Evolutionary conservation across 2,329 filamentous ascomycete genomes (phyloP).

Genomic region (Hymenoscyphus scutula): DNA sequence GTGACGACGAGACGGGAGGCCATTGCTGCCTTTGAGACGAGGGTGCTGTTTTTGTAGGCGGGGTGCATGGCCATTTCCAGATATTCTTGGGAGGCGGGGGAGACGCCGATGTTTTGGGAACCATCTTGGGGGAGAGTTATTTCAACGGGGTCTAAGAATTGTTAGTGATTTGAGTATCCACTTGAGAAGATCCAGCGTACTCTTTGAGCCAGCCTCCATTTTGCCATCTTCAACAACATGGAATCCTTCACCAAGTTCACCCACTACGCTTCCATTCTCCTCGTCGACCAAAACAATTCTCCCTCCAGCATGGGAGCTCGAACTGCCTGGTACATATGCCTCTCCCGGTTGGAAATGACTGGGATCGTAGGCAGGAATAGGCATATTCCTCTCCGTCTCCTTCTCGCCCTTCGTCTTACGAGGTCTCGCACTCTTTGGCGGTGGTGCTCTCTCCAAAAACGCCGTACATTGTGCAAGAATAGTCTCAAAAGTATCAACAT

Average conservation of each 20-base stretch:
- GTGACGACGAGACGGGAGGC: constrained; percentile 93
- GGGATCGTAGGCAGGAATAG: constrained; percentile 70
- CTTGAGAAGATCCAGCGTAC: constrained; percentile 45
- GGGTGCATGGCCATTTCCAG: constrained; percentile 79
- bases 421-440: constrained; percentile 38
- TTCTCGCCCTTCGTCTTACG: constrained; percentile 31
- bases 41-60: constrained; percentile 81
- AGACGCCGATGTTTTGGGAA: constrained; percentile 63
- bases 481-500: constrained; percentile 94
- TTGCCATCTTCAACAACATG: constrained; percentile 73
- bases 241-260: constrained; percentile 81
- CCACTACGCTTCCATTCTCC: constrained; percentile 92
- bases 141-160: constrained; percentile 67
- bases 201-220: constrained; percentile 85
- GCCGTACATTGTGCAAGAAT: constrained; percentile 97
- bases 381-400: constrained; percentile 31
- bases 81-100: constrained; percentile 67
- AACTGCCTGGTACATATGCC: constrained; percentile 66
- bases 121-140: constrained; percentile 70
- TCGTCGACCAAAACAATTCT: constrained; percentile 93
- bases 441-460: constrained; percentile 80
- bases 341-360: constrained; percentile 76
- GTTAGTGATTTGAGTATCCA: constrained; percentile 11
- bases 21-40: constrained; percentile 83
- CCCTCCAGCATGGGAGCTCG: constrained; percentile 58